Percentiles rank a stretch among this genome's conserved stretches.
Evolutionary conservation across 805 yeast genomes (phyloP).

Genomic region (Zygoascus flipseniorum): DNA sequence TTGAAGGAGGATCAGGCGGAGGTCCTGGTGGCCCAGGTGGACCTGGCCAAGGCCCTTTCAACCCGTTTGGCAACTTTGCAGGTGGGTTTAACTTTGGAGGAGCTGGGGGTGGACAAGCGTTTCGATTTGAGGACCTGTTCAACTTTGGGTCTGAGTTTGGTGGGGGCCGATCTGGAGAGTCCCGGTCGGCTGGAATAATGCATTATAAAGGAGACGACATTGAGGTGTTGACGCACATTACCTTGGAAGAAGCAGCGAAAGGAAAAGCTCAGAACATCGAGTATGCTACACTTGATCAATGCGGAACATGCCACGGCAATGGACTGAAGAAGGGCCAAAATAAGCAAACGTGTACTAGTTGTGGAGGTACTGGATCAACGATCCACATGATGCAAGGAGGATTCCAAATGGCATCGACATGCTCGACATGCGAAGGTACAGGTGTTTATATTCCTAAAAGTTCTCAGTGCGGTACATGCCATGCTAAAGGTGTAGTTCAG

Average conservation of each 20-base stretch:
- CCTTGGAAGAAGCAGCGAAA: slow-evolving; percentile 72
- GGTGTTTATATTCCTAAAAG: slow-evolving; percentile 66
- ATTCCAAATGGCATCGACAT: slow-evolving; percentile 93
- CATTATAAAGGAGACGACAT: slow-evolving; percentile 86
- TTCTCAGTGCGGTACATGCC: slow-evolving; percentile 73
- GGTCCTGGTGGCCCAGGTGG: slow-evolving; percentile 44
- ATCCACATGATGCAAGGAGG: slow-evolving; percentile 85
- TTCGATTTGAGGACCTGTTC: slow-evolving; percentile 57
- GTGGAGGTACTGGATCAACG: slow-evolving; percentile 90
- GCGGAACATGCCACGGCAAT: slow-evolving; percentile 73
- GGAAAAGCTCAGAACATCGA: slow-evolving; percentile 62
- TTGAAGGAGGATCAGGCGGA: slow-evolving; percentile 47
- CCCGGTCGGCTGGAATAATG: slow-evolving; percentile 44
- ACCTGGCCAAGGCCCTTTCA: slow-evolving; percentile 39
- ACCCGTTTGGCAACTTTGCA: slow-evolving; percentile 26
- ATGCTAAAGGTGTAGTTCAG: slow-evolving; percentile 79
- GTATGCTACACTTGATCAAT: slow-evolving; percentile 66
- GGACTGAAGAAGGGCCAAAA: slow-evolving; percentile 74
- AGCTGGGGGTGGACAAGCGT: slow-evolving; percentile 28
- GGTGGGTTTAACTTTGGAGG: slow-evolving; percentile 31
- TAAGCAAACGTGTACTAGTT: slow-evolving; percentile 71
- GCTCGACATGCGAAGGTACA: slow-evolving; percentile 77
- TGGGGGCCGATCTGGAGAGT: slow-evolving; percentile 29
- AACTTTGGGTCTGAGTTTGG: slow-evolving; percentile 39
- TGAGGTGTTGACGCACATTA: slow-evolving; percentile 64